Percentiles rank a stretch among this genome's conserved stretches.
Conservation (phyloP, 2,329 filamentous ascomycete genomes). For the Cyclaneusma minus region DNA sequence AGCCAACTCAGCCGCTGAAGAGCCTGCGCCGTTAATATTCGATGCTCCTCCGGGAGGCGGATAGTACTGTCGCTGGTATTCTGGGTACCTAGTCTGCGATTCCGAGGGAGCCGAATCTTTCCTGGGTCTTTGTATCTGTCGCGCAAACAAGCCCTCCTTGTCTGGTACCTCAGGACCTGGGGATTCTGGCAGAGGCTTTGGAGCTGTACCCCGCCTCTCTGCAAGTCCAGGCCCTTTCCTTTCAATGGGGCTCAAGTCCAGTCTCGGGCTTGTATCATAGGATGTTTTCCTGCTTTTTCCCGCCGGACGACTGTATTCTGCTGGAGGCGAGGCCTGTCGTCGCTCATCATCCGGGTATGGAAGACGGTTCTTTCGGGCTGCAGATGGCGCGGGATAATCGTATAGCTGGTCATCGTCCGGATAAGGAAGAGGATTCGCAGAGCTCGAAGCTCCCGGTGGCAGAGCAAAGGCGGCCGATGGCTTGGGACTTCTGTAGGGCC, state of each 20-base stretch:
- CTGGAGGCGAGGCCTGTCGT: slow-evolving; percentile 6
- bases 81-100: slow-evolving; percentile 11
- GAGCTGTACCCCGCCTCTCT: slow-evolving; percentile 67
- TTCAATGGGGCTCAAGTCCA: slow-evolving; percentile 27
- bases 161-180: slow-evolving; percentile 62
- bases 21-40: slow-evolving; percentile 8
- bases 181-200: slow-evolving; percentile 71
- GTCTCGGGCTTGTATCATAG: slow-evolving; percentile 18
- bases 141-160: slow-evolving; percentile 67
- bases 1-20: slow-evolving; percentile 8
- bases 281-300: slow-evolving; percentile 9
- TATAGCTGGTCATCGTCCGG: slow-evolving; percentile 50
- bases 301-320: slow-evolving; percentile 7
- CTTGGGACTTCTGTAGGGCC: slow-evolving; percentile 18
- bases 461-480: slow-evolving; percentile 39
- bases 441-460: slow-evolving; percentile 55
- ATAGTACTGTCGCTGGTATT: slow-evolving; percentile 28
- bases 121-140: slow-evolving; percentile 26
- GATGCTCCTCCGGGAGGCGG: slow-evolving; percentile 32
- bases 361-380: slow-evolving; percentile 16
- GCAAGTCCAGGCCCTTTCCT: slow-evolving; percentile 51
- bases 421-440: slow-evolving; percentile 52
- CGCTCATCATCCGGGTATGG: slow-evolving; percentile 20
- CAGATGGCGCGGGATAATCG: slow-evolving; percentile 19
- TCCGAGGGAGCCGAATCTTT: slow-evolving; percentile 9